Base-by-base conservation (phyloP, 2,329 filamentous ascomycete species). In the Diaporthe destruens region DNA sequence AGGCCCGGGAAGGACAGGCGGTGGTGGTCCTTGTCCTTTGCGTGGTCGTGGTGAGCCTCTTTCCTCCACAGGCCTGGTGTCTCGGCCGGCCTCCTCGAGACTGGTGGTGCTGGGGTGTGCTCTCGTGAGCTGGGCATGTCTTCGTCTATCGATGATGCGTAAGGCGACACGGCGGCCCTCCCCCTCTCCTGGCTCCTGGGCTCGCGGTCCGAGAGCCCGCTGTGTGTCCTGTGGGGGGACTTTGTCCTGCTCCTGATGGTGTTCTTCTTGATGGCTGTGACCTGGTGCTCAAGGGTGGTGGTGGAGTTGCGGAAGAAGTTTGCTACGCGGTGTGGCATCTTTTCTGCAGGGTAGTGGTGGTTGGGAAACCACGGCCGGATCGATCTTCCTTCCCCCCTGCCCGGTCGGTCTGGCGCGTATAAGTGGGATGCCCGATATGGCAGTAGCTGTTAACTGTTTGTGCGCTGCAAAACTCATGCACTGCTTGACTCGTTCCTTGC, bases 221-320 rank as follows among this genome's bases (percentile, higher is more conserved):
- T 66, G 63, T 69, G 70, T 74, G 72, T 76, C 71, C 79, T 74
- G 75, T 75, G 75, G 39, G 80, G 75, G 49, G 82, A 78, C 61
- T 80, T 75, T 72, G 80, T 75, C 76, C 81, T 77, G 75, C 80
- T 74, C 75, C 79, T 55, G 75, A 79, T 75, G 75, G 78, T 77
- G 36, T 77, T 59, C 73, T 82, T 86, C 75, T 88, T 87, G 76
- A 88, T 84, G 77, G 82, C 84, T 71, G 85, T 82, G 75, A 88
- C 86, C 72, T 81, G 80, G 80, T 83, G 85, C 78, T 88, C 87
- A 20, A 82, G 56, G 6, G 78, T 78, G 51, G 76, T 80, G 75
- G 87, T 87, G n/a, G 88, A 87, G 75, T 84, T 85, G 76, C 87
- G 86, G 76, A 90, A 84, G 80, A 90, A 89, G 79, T 85, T 87